Evolutionary conservation across 495 filamentous ascomycete genomes (phyloP).

Genomic region (Amphirosellinia nigrospora): DNA sequence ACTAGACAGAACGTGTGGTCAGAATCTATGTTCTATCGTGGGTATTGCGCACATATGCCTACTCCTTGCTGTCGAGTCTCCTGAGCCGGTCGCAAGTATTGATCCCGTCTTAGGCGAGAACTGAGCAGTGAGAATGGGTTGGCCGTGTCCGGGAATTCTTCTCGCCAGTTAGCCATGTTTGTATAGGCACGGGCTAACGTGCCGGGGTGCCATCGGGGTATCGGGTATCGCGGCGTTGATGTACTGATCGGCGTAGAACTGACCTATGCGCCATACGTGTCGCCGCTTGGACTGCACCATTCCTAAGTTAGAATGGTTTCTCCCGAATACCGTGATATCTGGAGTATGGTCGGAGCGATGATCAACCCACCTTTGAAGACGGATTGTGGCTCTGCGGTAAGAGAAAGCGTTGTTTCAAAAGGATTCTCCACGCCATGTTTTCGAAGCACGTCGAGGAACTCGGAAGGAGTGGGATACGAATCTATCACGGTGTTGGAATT

Average conservation of each 20-base stretch:
- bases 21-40: not conserved
- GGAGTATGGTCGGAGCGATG: not conserved
- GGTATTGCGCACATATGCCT: not conserved
- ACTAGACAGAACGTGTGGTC: constrained; percentile 42
- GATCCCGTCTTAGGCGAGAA: constrained; percentile 86
- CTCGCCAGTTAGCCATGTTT: not conserved
- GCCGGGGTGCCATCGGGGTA: not conserved
- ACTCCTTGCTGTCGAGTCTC: constrained; percentile 84
- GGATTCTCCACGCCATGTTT: constrained; percentile 57
- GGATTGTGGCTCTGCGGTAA: constrained; percentile 88
- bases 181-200: not conserved
- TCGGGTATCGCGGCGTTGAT: not conserved
- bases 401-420: constrained; percentile 64
- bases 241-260: not conserved
- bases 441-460: constrained; percentile 52
- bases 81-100: constrained; percentile 85
- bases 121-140: constrained; percentile 84
- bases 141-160: constrained; percentile 83
- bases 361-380: constrained; percentile 67
- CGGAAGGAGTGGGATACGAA: constrained; percentile 65
- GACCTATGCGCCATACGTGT: constrained; percentile 81
- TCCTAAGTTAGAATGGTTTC: not conserved
- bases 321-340: not conserved
- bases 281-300: constrained; percentile 75
- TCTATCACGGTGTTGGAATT: constrained; percentile 69